Evolutionary conservation across 2,329 filamentous ascomycete genomes (phyloP).

Genomic region (Spiromastix sp.): DNA sequence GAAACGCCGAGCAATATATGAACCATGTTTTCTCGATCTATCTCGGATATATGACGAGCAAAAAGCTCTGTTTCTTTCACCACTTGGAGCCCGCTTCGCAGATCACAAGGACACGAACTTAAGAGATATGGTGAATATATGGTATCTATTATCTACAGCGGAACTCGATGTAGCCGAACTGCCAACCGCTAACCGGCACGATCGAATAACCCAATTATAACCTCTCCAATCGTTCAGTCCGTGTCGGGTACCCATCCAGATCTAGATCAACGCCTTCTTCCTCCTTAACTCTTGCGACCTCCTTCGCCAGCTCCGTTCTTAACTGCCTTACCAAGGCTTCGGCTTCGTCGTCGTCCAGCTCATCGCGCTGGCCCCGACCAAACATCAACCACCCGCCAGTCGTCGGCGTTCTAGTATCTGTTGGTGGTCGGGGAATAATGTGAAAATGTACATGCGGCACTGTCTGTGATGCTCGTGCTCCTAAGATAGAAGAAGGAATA

Average conservation of each 20-base stretch:
- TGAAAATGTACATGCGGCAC: slow-evolving; percentile 94
- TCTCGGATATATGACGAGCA: too few species aligned
- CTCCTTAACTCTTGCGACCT: slow-evolving; percentile 24
- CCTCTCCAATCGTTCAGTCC: slow-evolving; percentile 5
- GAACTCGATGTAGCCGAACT: too few species aligned
- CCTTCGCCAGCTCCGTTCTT: slow-evolving; percentile 26
- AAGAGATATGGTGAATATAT: too few species aligned
- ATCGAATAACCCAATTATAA: too few species aligned
- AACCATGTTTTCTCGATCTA: too few species aligned
- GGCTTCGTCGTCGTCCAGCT: slow-evolving; percentile 38
- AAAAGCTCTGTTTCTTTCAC: too few species aligned
- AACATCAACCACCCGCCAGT: slow-evolving; percentile 34
- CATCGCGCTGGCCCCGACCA: slow-evolving; percentile 36
- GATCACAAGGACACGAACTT: too few species aligned
- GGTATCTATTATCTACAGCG: too few species aligned
- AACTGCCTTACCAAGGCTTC: slow-evolving; percentile 26
- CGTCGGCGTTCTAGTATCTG: slow-evolving; percentile 15
- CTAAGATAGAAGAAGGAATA: slow-evolving; percentile 23
- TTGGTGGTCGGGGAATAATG: slow-evolving; percentile 67
- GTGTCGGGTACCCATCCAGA: slow-evolving; percentile 11
- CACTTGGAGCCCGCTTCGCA: too few species aligned
- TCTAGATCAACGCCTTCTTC: slow-evolving; percentile 29
- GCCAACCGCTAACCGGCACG: too few species aligned
- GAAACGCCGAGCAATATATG: too few species aligned
- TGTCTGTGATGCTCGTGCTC: slow-evolving; percentile 78